These are phyloP conservation scores for Ophiostoma australiae DNA, from an alignment of 2,329 filamentous ascomycete species.

Conservation along the genomic window DNA sequence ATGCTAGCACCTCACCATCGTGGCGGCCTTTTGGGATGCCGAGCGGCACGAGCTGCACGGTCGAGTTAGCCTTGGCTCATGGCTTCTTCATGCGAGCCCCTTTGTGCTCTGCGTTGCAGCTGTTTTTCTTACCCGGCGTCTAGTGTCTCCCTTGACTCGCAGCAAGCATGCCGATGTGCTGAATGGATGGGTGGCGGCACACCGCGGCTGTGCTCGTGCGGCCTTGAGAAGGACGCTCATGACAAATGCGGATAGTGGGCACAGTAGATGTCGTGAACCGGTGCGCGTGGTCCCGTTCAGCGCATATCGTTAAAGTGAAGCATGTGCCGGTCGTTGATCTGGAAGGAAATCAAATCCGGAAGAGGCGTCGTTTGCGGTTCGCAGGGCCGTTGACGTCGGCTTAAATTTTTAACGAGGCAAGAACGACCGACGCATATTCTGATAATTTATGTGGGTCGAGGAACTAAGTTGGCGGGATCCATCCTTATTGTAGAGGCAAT, in stretches of 20 bases:
- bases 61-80: neutral
- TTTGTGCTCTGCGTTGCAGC: neutral
- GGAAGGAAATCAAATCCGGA: neutral
- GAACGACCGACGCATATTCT: constrained; percentile 27
- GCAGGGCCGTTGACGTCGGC: neutral
- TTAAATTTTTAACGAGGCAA: constrained; percentile 5
- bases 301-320: neutral
- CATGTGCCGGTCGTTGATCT: neutral
- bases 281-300: constrained; percentile 10
- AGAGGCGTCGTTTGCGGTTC: neutral
- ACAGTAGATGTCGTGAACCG: neutral
- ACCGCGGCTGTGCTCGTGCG: constrained; percentile 10
- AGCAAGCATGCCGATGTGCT: constrained; percentile 16
- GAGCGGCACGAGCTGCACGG: neutral
- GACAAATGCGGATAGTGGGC: neutral
- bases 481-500: neutral
- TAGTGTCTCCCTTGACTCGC: neutral
- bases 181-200: constrained; percentile 11
- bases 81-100: neutral
- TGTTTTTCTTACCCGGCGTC: neutral
- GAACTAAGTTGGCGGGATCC: constrained; percentile 2
- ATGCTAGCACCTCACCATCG: neutral
- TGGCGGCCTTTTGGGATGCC: neutral
- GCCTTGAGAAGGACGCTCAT: constrained; percentile 28
- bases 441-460: constrained; percentile 20